Percentiles rank a stretch among this genome's conserved stretches.
Evolutionary conservation across 441 rosid species (phyloP).

Genomic region (Erodium moschatum): DNA sequence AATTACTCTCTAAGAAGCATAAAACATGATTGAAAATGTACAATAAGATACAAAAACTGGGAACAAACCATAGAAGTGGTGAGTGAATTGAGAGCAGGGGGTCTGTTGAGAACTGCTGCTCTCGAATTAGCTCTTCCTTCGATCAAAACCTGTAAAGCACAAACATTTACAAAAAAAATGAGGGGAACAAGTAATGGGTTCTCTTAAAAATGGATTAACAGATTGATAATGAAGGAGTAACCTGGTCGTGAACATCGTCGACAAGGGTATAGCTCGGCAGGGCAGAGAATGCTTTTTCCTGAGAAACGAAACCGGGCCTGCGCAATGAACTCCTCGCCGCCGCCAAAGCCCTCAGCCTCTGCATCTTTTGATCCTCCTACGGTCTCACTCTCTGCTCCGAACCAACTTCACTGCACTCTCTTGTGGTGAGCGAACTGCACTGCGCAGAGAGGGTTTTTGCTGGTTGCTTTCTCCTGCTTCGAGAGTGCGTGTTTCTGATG

Average conservation of each 20-base stretch:
- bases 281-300: conserved; percentile 51
- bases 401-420: background rate
- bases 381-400: conserved; percentile 2
- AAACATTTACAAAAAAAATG: conserved; percentile 6
- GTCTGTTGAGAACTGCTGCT: conserved; percentile 71
- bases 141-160: conserved; percentile 52
- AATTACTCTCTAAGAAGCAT: background rate
- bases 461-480: too few species aligned
- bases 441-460: too few species aligned
- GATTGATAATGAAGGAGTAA: conserved; percentile 9
- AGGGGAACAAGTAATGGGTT: background rate
- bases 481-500: background rate
- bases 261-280: conserved; percentile 40
- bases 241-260: conserved; percentile 61
- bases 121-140: conserved; percentile 89
- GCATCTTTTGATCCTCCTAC: conserved; percentile 33
- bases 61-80: conserved; percentile 53
- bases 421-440: too few species aligned
- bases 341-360: conserved; percentile 41
- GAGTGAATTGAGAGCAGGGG: conserved; percentile 68
- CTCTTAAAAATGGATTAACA: background rate
- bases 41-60: background rate
- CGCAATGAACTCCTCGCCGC: conserved; percentile 30
- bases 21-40: background rate
- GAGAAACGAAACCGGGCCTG: conserved; percentile 31